Percentiles rank a stretch among this genome's conserved stretches.
Evolutionary conservation across 306 rosid genomes (phyloP).

Genomic region (Dalbergia cultrata): DNA sequence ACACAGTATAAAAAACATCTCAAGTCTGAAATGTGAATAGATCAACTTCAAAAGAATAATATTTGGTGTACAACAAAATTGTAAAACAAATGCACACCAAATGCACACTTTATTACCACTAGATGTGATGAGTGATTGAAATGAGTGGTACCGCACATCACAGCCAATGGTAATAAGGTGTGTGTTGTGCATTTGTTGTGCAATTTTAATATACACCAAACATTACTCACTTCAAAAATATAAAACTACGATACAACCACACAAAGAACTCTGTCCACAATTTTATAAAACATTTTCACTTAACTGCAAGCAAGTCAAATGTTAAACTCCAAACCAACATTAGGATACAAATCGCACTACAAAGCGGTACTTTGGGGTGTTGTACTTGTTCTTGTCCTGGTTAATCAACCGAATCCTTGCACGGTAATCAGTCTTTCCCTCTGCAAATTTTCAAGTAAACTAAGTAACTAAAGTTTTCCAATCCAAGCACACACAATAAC

Average conservation of each 20-base stretch:
- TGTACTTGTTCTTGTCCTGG: slow-evolving; percentile 91
- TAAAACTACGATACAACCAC: not conserved
- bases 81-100: too few species aligned
- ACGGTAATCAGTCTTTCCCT: slow-evolving; percentile 90
- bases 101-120: too few species aligned
- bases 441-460: slow-evolving; percentile 49
- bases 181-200: too few species aligned
- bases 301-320: not conserved
- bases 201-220: too few species aligned
- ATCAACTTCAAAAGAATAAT: not conserved
- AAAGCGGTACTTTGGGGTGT: slow-evolving; percentile 84
- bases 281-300: not conserved
- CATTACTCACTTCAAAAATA: not conserved
- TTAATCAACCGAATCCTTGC: slow-evolving; percentile 91
- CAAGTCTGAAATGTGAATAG: too few species aligned
- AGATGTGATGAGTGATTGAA: too few species aligned
- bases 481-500: not conserved
- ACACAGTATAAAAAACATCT: too few species aligned
- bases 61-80: too few species aligned
- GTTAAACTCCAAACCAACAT: too few species aligned
- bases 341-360: slow-evolving; percentile 92
- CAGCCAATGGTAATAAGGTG: too few species aligned
- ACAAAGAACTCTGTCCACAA: not conserved
- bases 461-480: not conserved
- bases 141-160: too few species aligned